Conservation (phyloP, 2,329 filamentous ascomycete species). For the Pseudogymnoascus sp. region DNA sequence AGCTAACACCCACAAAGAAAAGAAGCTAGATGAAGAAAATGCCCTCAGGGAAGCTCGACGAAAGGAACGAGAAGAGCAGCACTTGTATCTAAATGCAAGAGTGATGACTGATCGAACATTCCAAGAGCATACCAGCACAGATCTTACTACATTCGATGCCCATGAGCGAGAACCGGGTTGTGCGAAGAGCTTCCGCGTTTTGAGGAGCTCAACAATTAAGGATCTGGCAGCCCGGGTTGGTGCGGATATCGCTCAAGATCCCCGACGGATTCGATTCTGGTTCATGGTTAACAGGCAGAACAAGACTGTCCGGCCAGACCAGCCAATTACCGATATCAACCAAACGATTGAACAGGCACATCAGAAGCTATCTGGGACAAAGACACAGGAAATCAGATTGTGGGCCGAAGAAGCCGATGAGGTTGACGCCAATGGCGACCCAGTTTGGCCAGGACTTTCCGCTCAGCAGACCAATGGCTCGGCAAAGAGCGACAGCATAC, state of each 20-base stretch:
- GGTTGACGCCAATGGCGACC: constrained; percentile 57
- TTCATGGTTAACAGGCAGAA: constrained; percentile 98
- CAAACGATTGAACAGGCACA: constrained; percentile 72
- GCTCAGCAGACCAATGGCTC: constrained; percentile 48
- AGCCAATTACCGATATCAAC: constrained; percentile 68
- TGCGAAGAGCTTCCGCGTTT: constrained; percentile 64
- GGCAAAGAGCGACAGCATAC: constrained; percentile 56
- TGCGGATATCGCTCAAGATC: constrained; percentile 58
- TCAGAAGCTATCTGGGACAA: constrained; percentile 59
- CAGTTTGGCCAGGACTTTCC: constrained; percentile 62
- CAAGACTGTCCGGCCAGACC: constrained; percentile 87
- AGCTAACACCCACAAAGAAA: constrained; percentile 41
- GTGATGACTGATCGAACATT: constrained; percentile 79
- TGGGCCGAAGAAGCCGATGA: constrained; percentile 78
- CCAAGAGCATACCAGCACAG: constrained; percentile 71
- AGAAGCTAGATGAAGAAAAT: constrained; percentile 73
- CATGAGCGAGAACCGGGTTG: constrained; percentile 54
- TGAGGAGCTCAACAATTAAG: constrained; percentile 65
- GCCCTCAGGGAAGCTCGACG: constrained; percentile 65
- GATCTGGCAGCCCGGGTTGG: constrained; percentile 69
- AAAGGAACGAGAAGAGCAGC: constrained; percentile 88
- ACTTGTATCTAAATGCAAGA: constrained; percentile 80
- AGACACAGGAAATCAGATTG: constrained; percentile 61
- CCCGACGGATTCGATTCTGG: constrained; percentile 74
- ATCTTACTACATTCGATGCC: constrained; percentile 64